A percentile compares a stretch with the other conserved stretches of the same genome.
Evolutionary conservation across 192 early-diverging fungal species (phyloP).

Genomic region (Coemansia sp.): DNA sequence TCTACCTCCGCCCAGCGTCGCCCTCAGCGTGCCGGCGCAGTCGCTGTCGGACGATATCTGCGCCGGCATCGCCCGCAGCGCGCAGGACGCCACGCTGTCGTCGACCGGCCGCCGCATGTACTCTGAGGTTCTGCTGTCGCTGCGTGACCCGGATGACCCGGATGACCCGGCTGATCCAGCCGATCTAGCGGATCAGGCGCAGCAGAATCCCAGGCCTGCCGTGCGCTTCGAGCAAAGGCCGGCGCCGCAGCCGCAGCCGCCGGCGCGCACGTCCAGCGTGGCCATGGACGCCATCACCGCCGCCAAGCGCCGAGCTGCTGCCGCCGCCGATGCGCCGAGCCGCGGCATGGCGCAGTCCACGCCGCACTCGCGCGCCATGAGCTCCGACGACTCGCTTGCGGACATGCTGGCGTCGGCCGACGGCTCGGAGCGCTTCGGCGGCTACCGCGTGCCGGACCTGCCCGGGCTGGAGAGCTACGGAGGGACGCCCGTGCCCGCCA

Average conservation of each 20-base stretch:
- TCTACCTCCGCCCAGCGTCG: conserved; percentile 23
- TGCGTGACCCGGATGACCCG: too few species aligned
- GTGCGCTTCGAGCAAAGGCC: conserved; percentile 12
- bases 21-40: conserved; percentile 6
- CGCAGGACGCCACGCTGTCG: conserved; percentile 25
- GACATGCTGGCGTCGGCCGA: conserved; percentile 33
- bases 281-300: conserved; percentile 40
- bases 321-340: neutral
- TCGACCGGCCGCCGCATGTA: conserved; percentile 42
- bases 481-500: conserved; percentile 17
- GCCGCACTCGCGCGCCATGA: conserved; percentile 42
- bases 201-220: conserved; percentile 15
- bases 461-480: conserved; percentile 30
- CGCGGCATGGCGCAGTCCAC: conserved; percentile 13
- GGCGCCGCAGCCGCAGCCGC: too few species aligned
- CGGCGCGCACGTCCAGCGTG: conserved; percentile 35
- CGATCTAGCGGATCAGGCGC: neutral
- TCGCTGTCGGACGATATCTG: conserved; percentile 34
- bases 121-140: conserved; percentile 24
- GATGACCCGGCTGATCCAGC: neutral
- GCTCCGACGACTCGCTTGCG: conserved; percentile 36
- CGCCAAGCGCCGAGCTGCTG: conserved; percentile 2
- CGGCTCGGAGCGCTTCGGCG: conserved; percentile 10
- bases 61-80: conserved; percentile 25
- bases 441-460: conserved; percentile 10